Base-by-base conservation (phyloP, 176 grass and related monocot genomes). In the Triticum urartu region DNA sequence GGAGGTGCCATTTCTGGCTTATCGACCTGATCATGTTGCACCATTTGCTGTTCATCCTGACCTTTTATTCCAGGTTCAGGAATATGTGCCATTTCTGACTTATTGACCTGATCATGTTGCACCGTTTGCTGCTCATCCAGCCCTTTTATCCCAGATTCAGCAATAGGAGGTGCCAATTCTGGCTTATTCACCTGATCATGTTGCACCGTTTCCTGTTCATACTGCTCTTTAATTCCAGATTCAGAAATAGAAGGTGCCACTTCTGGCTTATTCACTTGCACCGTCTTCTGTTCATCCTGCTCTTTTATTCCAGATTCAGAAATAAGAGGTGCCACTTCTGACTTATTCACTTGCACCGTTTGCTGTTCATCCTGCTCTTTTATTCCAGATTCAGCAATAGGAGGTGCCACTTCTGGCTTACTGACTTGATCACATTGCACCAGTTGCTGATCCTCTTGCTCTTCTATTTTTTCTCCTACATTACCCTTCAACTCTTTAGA, bases 21-120 rank as follows among this genome's bases (percentile, higher is more conserved):
- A 47, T 72, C 67, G 43, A 12, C 63, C 58, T 89, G 81, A 68
- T 77, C 74, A 40, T 63, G 83, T 52, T 87, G 89, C 33, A 64
- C 12, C 26, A 2, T 66, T 17, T 66, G 12, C 12, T 6, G 64
- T 32, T 66, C 26, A 11, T 84, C 84, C 12, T 54, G 52, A 1
- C 68, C 83, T 75, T 24, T 81, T 36, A 3, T 45, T 43, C 74
- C 84, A 75, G 84, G 59, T 81, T 88, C 52, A 21, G 47, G 9
- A 68, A 73, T 20, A 33, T 72, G 75, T 85, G 81, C 38, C 34
- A 63, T 25, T 52, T 89, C 42, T 75, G 42, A 50, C 34, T 87
- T 80, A 38, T 87, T 67, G 42, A 10, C 62, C 68, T 92, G 86
- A 78, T 85, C 77, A 50, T 62, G 85, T 65, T 88, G 89, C 36